phyloP scores from a whole-genome alignment of 495 filamentous ascomycete genomes.

The Trichocladium uniseriatum region DNA sequence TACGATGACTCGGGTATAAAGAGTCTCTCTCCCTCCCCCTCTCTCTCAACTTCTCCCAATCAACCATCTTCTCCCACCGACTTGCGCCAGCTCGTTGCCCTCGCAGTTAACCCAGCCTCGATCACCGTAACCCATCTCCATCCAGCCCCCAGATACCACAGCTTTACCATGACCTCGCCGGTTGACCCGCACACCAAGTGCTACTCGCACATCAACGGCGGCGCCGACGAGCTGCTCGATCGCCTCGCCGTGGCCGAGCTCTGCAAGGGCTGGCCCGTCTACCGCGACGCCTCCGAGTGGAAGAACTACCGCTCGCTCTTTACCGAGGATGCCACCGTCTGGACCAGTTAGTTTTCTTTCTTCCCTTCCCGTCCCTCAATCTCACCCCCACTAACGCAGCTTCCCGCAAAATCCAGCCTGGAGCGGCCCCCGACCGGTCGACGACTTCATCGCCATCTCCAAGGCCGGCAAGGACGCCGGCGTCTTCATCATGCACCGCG shows the following conservation, averaged over 20 bases:
- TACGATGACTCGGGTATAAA: too few species aligned
- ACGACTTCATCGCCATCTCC: slow-evolving; percentile 51
- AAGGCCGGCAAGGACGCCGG: slow-evolving; percentile 51
- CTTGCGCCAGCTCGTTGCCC: too few species aligned
- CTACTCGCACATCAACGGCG: slow-evolving; percentile 51
- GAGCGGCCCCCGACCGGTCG: slow-evolving; percentile 44
- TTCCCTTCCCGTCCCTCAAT: neutral
- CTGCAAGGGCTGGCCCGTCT: slow-evolving; percentile 61
- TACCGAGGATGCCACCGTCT: slow-evolving; percentile 48
- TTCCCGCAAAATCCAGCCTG: slow-evolving; percentile 31
- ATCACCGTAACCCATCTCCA: neutral
- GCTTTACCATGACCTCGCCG: slow-evolving; percentile 32
- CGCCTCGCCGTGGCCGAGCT: slow-evolving; percentile 50
- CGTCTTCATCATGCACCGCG: slow-evolving; percentile 60
- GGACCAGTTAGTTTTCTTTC: slow-evolving; percentile 39
- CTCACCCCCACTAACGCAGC: neutral
- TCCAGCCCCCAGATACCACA: neutral
- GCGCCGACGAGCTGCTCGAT: slow-evolving; percentile 37
- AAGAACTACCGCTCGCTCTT: slow-evolving; percentile 55
- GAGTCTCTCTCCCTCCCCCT: too few species aligned
- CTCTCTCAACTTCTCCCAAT: too few species aligned
- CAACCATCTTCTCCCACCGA: too few species aligned
- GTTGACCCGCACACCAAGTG: slow-evolving; percentile 32
- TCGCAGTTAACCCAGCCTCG: neutral
- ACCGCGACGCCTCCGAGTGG: slow-evolving; percentile 58